Evolutionary conservation across 306 rosid genomes (phyloP).

Genomic region (Pterocarpus macrocarpus): DNA sequence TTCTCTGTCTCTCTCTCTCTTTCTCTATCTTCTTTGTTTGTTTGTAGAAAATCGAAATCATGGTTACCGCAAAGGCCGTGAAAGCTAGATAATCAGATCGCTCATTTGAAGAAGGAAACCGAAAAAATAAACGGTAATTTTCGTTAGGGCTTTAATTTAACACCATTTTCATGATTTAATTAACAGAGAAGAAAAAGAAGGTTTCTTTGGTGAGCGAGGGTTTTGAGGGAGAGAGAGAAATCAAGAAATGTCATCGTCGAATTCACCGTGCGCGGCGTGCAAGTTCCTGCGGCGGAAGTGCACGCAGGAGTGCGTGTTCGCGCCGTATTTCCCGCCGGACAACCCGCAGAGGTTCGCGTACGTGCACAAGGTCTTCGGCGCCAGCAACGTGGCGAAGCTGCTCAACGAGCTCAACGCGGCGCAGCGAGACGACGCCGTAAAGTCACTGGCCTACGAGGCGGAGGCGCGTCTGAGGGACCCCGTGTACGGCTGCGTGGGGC

Average conservation of each 20-base stretch:
- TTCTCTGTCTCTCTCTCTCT: neutral
- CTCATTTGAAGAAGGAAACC: conserved; percentile 21
- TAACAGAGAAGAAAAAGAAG: neutral
- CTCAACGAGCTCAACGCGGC: conserved; percentile 75
- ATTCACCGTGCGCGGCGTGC: conserved; percentile 95
- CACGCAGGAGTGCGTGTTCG: conserved; percentile 93
- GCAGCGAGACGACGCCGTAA: conserved; percentile 88
- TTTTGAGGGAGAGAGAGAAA: neutral
- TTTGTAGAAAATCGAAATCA: conserved; percentile 45
- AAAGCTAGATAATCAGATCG: conserved; percentile 42
- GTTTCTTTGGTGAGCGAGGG: conserved; percentile 40
- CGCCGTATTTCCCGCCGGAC: conserved; percentile 97
- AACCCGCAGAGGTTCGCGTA: conserved; percentile 82
- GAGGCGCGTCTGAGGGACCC: conserved; percentile 91
- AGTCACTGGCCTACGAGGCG: conserved; percentile 89
- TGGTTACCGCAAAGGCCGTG: conserved; percentile 21
- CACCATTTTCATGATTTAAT: conserved; percentile 38
- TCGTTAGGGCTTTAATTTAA: conserved; percentile 33
- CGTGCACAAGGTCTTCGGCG: conserved; percentile 92
- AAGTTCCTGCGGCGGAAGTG: conserved; percentile 81
- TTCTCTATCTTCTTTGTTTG: conserved; percentile 19
- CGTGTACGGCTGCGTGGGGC: conserved; percentile 92
- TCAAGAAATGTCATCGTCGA: conserved; percentile 60
- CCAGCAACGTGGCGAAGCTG: conserved; percentile 88
- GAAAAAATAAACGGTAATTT: neutral